Base-by-base conservation (phyloP, 108 stramenopile species). In the Pseudonitzschia multiseries region DNA sequence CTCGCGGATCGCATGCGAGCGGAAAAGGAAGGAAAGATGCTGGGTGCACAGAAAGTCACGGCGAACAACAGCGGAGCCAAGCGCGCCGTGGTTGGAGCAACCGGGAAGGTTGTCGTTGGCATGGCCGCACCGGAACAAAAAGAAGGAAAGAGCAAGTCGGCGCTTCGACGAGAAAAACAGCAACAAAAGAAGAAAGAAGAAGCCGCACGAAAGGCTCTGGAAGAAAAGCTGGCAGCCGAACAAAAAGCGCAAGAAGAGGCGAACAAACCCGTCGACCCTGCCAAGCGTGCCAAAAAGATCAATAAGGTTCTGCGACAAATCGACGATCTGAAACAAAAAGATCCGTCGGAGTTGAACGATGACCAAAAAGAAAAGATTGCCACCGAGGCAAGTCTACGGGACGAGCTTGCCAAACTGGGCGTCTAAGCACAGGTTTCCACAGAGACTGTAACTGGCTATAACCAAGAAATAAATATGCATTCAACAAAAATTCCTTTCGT, bases 281-380 rank as follows among this genome's bases (percentile, higher is more conserved):
- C 81, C 71, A 93, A 96, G 67, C 69, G 88, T 60, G 85, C 82
- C 28, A 84, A 87, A 66, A 93, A 92, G 73, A 75, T 94, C 54
- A 89, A 86, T 50, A 93, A 95, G 83, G 83, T 72, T 20, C 74
- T 95, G 63, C 88, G 87, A 72, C 94, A 95, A 69, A 93, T 95
- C 76, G 89, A 87, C 20, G 92, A 93, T 8, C 75, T 96, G 44
- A 96, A 96, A 72, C 64, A 70, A 17, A 96, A 89, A 63, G 89
- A 84, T 72, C 76, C 77, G 41, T 27, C 65, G 40, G 73, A 83
- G 33, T 78, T 92, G 70, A 91, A 95, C 81, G 94, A 95, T 21
- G 94, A 95, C 76, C 94, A 95, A 78, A 81, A 80, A 75, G 71
- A 70, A 22, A 95, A 95, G 72, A 68, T 95, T 20, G 87, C 74